These are phyloP conservation scores for Phytophthora palmivora DNA, from an alignment of 352 stramenopile species.

Conservation along the genomic window DNA sequence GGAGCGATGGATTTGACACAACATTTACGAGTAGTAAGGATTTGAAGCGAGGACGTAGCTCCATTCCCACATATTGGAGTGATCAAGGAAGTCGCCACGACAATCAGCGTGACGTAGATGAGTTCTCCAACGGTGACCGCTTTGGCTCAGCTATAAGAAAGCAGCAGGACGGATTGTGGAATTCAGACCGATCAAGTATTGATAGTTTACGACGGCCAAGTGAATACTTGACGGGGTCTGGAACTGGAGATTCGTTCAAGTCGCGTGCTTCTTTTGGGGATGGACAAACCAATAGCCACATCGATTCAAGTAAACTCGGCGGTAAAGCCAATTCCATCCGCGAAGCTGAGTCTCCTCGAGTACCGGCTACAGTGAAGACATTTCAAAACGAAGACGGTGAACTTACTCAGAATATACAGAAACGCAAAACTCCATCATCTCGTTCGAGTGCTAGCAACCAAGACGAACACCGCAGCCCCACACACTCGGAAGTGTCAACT, in stretches of 20 bases:
- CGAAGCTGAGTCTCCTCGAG: constrained; percentile 8
- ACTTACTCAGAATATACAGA: background rate
- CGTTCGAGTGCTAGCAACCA: constrained; percentile 14
- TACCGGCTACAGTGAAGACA: background rate
- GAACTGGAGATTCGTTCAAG: background rate
- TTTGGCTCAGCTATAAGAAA: background rate
- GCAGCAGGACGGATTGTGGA: background rate
- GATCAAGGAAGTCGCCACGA: constrained; percentile 9
- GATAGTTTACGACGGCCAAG: background rate
- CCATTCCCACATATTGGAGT: background rate
- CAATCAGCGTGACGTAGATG: constrained; percentile 22
- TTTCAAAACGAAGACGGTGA: background rate
- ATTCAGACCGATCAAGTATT: background rate
- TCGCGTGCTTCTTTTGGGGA: background rate
- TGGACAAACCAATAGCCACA: background rate
- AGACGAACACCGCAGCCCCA: constrained; percentile 26
- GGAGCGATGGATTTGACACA: constrained; percentile 3
- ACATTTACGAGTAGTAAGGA: constrained; percentile 9
- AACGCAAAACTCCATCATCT: background rate
- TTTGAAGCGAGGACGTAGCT: background rate
- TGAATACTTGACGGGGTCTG: background rate
- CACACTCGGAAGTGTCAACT: constrained; percentile 26
- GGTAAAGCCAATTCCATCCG: constrained; percentile 27
- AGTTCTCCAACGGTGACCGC: background rate
- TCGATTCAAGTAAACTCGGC: background rate